Percentiles rank a stretch among this genome's conserved stretches.
Evolutionary conservation across 2,329 filamentous ascomycete genomes (phyloP).

Genomic region (Colletotrichum caudatum): DNA sequence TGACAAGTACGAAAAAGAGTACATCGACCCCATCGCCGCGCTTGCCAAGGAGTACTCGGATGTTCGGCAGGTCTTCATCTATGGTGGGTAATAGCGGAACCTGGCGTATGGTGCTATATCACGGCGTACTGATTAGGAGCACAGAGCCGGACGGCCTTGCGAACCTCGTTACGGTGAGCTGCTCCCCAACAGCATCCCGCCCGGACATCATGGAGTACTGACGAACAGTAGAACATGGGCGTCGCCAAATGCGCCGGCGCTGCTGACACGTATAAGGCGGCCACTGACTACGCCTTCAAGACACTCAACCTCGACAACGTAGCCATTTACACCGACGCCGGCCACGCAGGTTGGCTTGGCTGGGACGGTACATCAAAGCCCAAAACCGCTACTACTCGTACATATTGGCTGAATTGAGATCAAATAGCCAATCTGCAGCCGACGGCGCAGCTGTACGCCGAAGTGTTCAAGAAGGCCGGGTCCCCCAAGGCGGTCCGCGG

Average conservation of each 20-base stretch:
- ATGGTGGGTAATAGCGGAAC: constrained; percentile 42
- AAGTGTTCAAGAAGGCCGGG: constrained; percentile 50
- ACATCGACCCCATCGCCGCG: constrained; percentile 48
- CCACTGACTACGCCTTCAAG: constrained; percentile 51
- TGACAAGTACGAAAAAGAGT: constrained; percentile 49
- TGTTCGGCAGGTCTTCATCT: constrained; percentile 34
- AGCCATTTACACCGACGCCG: constrained; percentile 53
- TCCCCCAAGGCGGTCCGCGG: constrained; percentile 52
- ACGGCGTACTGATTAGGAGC: background rate
- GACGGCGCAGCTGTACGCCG: constrained; percentile 47
- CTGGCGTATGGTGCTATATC: accelerated
- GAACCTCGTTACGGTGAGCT: constrained; percentile 4
- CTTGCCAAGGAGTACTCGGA: constrained; percentile 40
- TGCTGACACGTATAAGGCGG: constrained; percentile 47
- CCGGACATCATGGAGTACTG: background rate
- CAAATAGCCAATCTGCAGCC: constrained; percentile 45
- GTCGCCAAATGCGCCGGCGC: constrained; percentile 48
- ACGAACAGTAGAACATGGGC: constrained; percentile 47
- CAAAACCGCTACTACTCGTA: background rate
- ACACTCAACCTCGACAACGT: constrained; percentile 53
- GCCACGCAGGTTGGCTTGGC: constrained; percentile 55
- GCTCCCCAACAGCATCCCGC: background rate
- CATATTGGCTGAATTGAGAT: background rate
- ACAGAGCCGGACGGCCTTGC: constrained; percentile 14
- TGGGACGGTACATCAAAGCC: constrained; percentile 44